Evolutionary conservation across 768 basidiomycete species (phyloP), one percentile per base, ranked within the genome.

Genomic region (Dentipellis sp.): DNA sequence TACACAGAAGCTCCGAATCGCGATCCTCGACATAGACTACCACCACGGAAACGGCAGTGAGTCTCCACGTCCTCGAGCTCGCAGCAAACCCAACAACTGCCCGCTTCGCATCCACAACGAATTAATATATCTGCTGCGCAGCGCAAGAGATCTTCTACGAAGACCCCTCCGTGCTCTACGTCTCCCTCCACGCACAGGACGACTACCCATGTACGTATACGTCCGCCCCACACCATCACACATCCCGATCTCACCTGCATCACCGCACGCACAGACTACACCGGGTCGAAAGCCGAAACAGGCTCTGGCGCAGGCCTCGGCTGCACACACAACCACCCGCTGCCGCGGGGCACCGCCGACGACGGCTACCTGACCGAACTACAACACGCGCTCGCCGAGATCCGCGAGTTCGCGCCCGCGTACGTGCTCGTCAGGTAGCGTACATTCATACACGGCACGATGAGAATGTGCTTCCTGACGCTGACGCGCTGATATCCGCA

Each of bases 11-110:
- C 21, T n/a, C 14, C 42, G 6, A 9, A 50, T 62, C 16, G 70
- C 69, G 8, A 68, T 72, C 36, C 64, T 71, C 34, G 70, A 73
- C 57, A 62, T 72, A 36, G 71, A 73, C 52, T 73, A 70, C 55
- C 71, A 72, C 39, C 71, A 71, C 52, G 71, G 72, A 7, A 72
- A 72, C 42, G 71, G 68, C n/a, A 65, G 57, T 64, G 37, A 48
- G 61, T 50, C 16, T 14, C 42, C 23, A 22, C 16, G 21, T 36
- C 11, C 17, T 2, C 16, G 10, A 19, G 16, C 21, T 39, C 39
- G 48, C 48, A 12, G 10, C 48, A 12, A 8, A 3, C 4, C 29
- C 19, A 17, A 38, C 50, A 40, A n/a, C n/a, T 23, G 17, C n/a
- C 38, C 22, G 29, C 22, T 40, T 3, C 48, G 53, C 19, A 59